Conservation (phyloP, 768 basidiomycete genomes). For the Kwoniella europaea region DNA sequence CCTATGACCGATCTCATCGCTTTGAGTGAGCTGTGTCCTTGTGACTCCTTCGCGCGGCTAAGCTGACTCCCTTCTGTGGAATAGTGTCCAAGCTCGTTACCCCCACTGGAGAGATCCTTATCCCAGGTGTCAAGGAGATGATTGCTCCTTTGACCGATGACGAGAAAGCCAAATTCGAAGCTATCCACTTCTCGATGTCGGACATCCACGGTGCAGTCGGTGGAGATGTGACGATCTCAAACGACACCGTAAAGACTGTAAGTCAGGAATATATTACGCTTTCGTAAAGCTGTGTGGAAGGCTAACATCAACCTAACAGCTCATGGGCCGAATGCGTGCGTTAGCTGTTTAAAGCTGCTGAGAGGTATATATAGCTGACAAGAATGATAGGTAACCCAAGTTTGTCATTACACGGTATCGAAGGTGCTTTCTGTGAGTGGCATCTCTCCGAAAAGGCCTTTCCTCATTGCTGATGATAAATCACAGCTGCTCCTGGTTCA, state of each 20-base stretch:
- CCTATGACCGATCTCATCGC: slow-evolving; percentile 92
- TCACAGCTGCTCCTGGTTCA: slow-evolving; percentile 50
- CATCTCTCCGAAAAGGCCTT: neutral
- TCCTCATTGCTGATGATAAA: slow-evolving; percentile 10
- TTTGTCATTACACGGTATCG: slow-evolving; percentile 91
- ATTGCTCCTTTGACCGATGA: slow-evolving; percentile 73
- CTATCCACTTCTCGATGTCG: slow-evolving; percentile 68
- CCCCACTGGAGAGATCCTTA: slow-evolving; percentile 75
- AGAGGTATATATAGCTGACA: neutral
- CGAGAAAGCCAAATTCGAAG: slow-evolving; percentile 76
- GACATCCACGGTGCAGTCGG: slow-evolving; percentile 81
- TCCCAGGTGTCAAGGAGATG: slow-evolving; percentile 87
- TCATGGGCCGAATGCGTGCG: slow-evolving; percentile 91
- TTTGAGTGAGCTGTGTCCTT: slow-evolving; percentile 60
- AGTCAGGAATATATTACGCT: slow-evolving; percentile 15
- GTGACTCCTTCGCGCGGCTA: no score
- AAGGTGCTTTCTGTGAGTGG: slow-evolving; percentile 78
- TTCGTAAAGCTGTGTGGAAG: no score
- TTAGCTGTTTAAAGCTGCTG: neutral
- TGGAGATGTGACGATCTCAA: slow-evolving; percentile 72
- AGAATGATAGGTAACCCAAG: slow-evolving; percentile 64
- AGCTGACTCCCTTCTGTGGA: no score
- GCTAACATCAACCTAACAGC: slow-evolving; percentile 54
- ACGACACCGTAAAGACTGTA: slow-evolving; percentile 68
- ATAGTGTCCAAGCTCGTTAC: slow-evolving; percentile 79